These are phyloP conservation scores for Cyanodermella asteris DNA, from an alignment of 2,329 filamentous ascomycete genomes.

Conservation along the genomic window DNA sequence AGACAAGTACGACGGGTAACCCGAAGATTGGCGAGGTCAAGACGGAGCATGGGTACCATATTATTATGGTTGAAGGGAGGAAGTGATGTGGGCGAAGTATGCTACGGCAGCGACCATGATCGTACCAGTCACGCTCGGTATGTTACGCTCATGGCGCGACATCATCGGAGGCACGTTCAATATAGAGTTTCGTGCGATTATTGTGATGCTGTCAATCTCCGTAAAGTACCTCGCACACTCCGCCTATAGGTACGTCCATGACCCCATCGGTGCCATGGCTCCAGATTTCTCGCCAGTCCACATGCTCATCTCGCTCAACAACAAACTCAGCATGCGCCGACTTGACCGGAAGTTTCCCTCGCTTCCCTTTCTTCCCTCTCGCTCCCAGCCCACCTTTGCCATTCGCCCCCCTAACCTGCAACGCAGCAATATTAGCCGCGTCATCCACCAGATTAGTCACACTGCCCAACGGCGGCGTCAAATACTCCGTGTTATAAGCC, in stretches of 20 bases:
- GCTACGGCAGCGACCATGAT: too few relatives aligned
- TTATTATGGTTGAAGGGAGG: conserved; percentile 45
- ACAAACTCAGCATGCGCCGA: conserved; percentile 8
- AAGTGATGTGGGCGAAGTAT: too few relatives aligned
- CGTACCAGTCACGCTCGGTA: too few relatives aligned
- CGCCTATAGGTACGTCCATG: conserved; percentile 86
- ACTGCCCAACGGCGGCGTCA: conserved; percentile 59
- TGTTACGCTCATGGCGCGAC: too few relatives aligned
- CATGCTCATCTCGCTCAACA: conserved; percentile 7
- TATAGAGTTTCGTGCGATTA: too few relatives aligned
- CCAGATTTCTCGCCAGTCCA: conserved; percentile 70
- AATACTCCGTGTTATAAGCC: conserved; percentile 68
- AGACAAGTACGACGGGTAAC: conserved; percentile 36
- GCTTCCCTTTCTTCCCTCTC: conserved; percentile 15
- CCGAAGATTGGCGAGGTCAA: conserved; percentile 41
- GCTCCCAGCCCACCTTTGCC: conserved; percentile 15
- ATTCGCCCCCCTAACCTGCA: conserved; percentile 27
- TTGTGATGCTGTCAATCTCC: too few relatives aligned
- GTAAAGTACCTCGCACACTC: conserved; percentile 87
- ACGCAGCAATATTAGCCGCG: conserved; percentile 61
- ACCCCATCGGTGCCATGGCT: conserved; percentile 86
- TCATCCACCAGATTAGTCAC: conserved; percentile 86
- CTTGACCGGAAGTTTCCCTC: too few relatives aligned
- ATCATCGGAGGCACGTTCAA: too few relatives aligned
- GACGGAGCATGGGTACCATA: conserved; percentile 44